Conservation (phyloP, 2,329 filamentous ascomycete genomes). For the Alternaria conjuncta region DNA sequence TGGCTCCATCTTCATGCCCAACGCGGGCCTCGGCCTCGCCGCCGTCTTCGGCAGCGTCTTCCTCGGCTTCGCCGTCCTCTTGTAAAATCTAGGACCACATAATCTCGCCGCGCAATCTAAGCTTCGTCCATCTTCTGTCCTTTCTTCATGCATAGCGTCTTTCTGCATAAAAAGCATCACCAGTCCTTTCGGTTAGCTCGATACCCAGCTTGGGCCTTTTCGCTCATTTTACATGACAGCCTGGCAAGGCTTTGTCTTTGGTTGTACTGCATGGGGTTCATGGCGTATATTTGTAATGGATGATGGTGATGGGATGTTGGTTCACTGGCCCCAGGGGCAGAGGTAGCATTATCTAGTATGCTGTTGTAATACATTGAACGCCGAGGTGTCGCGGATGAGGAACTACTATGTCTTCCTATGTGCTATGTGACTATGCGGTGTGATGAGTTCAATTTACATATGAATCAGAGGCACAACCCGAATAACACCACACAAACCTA, state of each 20-base stretch:
- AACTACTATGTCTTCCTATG: not conserved
- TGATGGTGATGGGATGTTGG: not conserved
- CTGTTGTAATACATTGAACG: constrained; percentile 2
- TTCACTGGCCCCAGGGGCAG: not conserved
- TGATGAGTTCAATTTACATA: not conserved
- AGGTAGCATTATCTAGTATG: not conserved
- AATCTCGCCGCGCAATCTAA: not conserved
- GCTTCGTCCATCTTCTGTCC: constrained; percentile 6
- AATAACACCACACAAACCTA: not conserved
- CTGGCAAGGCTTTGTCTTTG: constrained; percentile 3
- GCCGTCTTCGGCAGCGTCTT: constrained; percentile 62
- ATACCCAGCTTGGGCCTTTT: constrained; percentile 16
- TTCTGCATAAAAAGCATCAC: not conserved
- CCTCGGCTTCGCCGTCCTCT: constrained; percentile 60
- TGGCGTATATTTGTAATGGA: not conserved
- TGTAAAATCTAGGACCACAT: constrained; percentile 28
- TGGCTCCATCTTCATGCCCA: constrained; percentile 57
- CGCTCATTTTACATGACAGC: constrained; percentile 14
- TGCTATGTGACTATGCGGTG: not conserved
- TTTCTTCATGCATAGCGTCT: constrained; percentile 23
- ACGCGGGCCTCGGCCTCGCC: constrained; percentile 63
- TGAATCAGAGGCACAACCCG: not conserved
- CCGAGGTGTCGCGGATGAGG: not conserved
- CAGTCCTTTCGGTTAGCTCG: constrained; percentile 12
- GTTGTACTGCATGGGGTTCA: not conserved